A percentile compares a stretch with the other conserved stretches of the same genome.
phyloP scores from a whole-genome alignment of 345 rosid species.

The Nephelium lappaceum region DNA sequence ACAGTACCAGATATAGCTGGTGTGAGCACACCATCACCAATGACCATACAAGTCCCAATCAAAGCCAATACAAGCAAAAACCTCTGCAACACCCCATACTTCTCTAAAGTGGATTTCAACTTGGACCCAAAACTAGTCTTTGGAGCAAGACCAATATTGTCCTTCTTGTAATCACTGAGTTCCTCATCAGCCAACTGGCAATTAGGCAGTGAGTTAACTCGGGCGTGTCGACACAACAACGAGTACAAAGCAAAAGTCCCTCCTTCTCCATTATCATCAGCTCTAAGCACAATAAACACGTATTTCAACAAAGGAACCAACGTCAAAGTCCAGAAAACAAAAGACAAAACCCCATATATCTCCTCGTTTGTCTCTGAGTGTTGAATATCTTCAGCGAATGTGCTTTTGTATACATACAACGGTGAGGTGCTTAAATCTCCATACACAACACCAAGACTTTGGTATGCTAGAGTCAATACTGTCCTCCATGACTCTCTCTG shows the following conservation, averaged over 20 bases:
- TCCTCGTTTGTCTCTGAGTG: conserved; percentile 87
- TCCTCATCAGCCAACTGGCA: conserved; percentile 82
- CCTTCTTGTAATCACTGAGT: conserved; percentile 63
- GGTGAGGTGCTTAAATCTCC: conserved; percentile 94
- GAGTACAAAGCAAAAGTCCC: conserved; percentile 95
- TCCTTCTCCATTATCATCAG: conserved; percentile 95
- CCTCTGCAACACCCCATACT: conserved; percentile 67
- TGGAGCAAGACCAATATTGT: conserved; percentile 33
- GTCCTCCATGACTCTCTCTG: conserved; percentile 90
- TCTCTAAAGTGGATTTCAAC: conserved; percentile 72
- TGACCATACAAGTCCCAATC: conserved; percentile 96
- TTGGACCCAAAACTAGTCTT: conserved; percentile 48
- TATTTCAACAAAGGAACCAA: conserved; percentile 84
- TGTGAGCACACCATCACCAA: conserved; percentile 91
- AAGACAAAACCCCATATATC: conserved; percentile 87
- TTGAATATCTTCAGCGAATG: conserved; percentile 72
- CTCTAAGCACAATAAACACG: conserved; percentile 76
- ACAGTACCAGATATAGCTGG: conserved; percentile 89
- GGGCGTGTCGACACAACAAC: conserved; percentile 82
- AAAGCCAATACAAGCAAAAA: conserved; percentile 73
- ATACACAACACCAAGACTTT: conserved; percentile 92
- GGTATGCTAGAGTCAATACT: conserved; percentile 75
- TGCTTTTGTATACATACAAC: conserved; percentile 76
- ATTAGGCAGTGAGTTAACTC: conserved; percentile 80
- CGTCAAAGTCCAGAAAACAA: conserved; percentile 88